Conservation (phyloP, 1,139 yeast species). For the Taphrina populina region DNA sequence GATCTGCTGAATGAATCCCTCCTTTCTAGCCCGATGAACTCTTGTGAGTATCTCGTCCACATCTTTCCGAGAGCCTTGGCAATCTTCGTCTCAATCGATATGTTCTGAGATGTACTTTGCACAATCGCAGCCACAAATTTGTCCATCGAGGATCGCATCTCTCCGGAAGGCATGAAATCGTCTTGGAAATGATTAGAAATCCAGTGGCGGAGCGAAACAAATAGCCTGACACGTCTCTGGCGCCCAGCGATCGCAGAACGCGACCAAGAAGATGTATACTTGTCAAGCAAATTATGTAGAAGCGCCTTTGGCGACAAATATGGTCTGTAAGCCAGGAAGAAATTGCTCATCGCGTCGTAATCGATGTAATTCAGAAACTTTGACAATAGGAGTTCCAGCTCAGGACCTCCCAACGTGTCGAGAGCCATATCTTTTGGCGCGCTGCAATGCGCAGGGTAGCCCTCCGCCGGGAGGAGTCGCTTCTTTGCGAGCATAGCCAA, state of each 20-base stretch:
- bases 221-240: constrained; percentile 74
- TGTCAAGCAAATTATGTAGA: constrained; percentile 59
- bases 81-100: constrained; percentile 42
- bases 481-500: too few species aligned
- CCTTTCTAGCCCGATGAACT: too few species aligned
- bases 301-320: constrained; percentile 58
- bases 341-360: constrained; percentile 75
- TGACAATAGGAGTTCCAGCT: constrained; percentile 72
- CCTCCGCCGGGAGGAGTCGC: too few species aligned
- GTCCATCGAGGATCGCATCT: constrained; percentile 42
- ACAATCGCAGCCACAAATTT: constrained; percentile 43
- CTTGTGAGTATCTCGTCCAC: constrained; percentile 47
- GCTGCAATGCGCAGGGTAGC: too few species aligned
- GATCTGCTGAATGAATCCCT: too few species aligned
- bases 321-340: constrained; percentile 77
- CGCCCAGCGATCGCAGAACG: constrained; percentile 63
- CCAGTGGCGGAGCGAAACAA: constrained; percentile 89
- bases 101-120: constrained; percentile 42
- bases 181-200: constrained; percentile 53
- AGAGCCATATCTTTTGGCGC: too few species aligned
- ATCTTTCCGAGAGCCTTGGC: constrained; percentile 46
- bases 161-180: constrained; percentile 47
- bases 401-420: too few species aligned
- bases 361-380: constrained; percentile 50
- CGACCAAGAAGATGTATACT: too few species aligned